These are phyloP conservation scores for Sicyos baderoa DNA, from an alignment of 306 rosid genomes.

Conservation along the genomic window DNA sequence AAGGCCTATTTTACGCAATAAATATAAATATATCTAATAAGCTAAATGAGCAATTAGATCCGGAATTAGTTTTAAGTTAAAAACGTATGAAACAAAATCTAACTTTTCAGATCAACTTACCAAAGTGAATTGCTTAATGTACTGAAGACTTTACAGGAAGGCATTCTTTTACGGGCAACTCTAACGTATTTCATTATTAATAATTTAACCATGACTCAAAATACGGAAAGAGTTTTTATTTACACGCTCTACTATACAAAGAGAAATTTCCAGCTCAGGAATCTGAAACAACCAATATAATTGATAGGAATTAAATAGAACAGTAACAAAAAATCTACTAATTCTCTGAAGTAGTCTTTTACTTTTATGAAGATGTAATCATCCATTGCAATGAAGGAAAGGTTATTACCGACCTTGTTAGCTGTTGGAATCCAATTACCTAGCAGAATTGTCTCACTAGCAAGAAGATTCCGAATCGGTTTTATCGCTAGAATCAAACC, in stretches of 20 bases:
- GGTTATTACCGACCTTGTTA: constrained; percentile 10
- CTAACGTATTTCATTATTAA: neutral
- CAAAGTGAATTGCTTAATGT: neutral
- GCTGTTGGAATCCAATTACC: constrained; percentile 16
- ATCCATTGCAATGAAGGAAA: constrained; percentile 2
- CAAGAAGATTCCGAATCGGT: neutral
- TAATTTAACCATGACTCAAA: neutral
- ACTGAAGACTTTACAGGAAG: neutral
- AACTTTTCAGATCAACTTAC: neutral
- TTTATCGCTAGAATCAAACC: neutral
- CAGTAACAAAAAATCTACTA: neutral
- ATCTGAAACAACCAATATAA: constrained; percentile 7
- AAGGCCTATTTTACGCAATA: neutral
- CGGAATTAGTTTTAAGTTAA: no score
- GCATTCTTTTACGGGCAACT: neutral
- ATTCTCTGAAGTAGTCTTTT: neutral
- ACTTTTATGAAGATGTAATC: neutral
- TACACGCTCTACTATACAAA: constrained; percentile 5
- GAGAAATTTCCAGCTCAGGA: neutral
- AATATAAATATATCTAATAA: neutral
- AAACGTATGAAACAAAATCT: no score
- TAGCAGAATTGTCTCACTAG: neutral
- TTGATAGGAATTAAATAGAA: neutral
- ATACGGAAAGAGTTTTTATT: constrained; percentile 1
- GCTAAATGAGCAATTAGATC: neutral